These are phyloP conservation scores for Hemisphaericaspora xylofermentans DNA, from an alignment of 1,139 yeast species.

Conservation along the genomic window DNA sequence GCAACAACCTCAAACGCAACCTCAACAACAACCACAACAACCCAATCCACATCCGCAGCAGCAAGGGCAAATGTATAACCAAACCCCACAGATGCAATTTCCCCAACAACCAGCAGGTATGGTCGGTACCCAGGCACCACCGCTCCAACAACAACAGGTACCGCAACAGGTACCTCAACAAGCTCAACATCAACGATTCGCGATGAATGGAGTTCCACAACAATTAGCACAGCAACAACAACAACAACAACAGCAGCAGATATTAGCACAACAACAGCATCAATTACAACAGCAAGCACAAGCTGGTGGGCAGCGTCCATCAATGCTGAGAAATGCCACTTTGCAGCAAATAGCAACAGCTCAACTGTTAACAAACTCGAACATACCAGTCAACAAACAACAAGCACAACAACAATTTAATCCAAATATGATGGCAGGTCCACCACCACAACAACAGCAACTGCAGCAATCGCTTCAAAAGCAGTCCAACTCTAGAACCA, in stretches of 20 bases:
- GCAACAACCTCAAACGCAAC: neutral
- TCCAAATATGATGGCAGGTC: slow-evolving; percentile 10
- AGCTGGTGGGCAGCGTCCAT: slow-evolving; percentile 9
- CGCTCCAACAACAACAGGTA: neutral
- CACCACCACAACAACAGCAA: slow-evolving; percentile 5
- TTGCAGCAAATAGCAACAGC: slow-evolving; percentile 1
- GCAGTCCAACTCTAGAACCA: slow-evolving; percentile 8
- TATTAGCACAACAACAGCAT: slow-evolving; percentile 9
- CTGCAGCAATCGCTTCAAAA: slow-evolving; percentile 7
- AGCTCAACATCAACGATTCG: slow-evolving; percentile 9
- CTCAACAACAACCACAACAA: slow-evolving; percentile 5
- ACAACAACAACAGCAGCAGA: slow-evolving; percentile 8
- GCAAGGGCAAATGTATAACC: slow-evolving; percentile 11
- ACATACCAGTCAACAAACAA: neutral
- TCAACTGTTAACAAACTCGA: slow-evolving; percentile 7
- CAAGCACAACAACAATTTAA: slow-evolving; percentile 9
- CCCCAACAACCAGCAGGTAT: slow-evolving; percentile 10
- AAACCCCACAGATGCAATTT: slow-evolving; percentile 12
- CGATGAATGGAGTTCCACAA: slow-evolving; percentile 7
- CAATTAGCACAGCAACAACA: slow-evolving; percentile 11
- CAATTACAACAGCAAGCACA: slow-evolving; percentile 7
- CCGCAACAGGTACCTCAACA: slow-evolving; percentile 5
- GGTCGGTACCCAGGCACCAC: slow-evolving; percentile 5
- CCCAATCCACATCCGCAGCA: neutral
- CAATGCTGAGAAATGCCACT: neutral